Conservation (phyloP, 2,329 filamentous ascomycete genomes). For the Trichophaea hybrida region DNA sequence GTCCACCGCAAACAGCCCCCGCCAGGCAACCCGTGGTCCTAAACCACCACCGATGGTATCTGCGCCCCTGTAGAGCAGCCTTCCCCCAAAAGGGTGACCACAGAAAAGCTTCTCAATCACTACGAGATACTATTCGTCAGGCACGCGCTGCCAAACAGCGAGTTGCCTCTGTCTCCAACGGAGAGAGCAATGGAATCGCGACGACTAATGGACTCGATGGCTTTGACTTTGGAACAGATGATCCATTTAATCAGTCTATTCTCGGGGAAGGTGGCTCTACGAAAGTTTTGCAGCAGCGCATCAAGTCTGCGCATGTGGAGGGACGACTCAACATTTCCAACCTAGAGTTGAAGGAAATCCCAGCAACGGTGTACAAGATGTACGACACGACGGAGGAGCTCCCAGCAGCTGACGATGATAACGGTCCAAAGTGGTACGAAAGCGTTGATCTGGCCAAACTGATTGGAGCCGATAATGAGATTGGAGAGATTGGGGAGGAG, state of each 20-base stretch:
- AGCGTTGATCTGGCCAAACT: slow-evolving; percentile 75
- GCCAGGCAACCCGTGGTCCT: slow-evolving; percentile 1
- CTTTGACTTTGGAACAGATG: slow-evolving; percentile 46
- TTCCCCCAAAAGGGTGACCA: slow-evolving; percentile 7
- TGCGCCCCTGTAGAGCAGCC: slow-evolving; percentile 12
- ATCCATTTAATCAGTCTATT: slow-evolving; percentile 57
- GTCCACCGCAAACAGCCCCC: slow-evolving; percentile 1
- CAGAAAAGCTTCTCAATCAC: slow-evolving; percentile 31
- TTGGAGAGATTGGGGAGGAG: slow-evolving; percentile 56
- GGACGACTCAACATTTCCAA: slow-evolving; percentile 81
- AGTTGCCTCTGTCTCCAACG: slow-evolving; percentile 7
- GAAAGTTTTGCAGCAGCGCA: slow-evolving; percentile 57
- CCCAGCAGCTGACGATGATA: slow-evolving; percentile 28
- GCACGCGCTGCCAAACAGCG: slow-evolving; percentile 60
- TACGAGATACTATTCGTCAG: slow-evolving; percentile 84
- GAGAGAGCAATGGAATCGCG: slow-evolving; percentile 15
- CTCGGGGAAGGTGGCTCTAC: slow-evolving; percentile 43
- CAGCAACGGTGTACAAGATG: slow-evolving; percentile 74
- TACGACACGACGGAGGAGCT: slow-evolving; percentile 58
- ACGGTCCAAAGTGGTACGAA: slow-evolving; percentile 69
- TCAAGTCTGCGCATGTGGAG: slow-evolving; percentile 57
- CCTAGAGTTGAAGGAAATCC: slow-evolving; percentile 64
- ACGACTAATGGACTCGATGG: slow-evolving; percentile 27
- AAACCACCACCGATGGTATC: slow-evolving; percentile 5
- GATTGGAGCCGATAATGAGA: slow-evolving; percentile 77